Evolutionary conservation across 2,329 filamentous ascomycete species (phyloP).

Genomic region (Dactylellina haptotyla): DNA sequence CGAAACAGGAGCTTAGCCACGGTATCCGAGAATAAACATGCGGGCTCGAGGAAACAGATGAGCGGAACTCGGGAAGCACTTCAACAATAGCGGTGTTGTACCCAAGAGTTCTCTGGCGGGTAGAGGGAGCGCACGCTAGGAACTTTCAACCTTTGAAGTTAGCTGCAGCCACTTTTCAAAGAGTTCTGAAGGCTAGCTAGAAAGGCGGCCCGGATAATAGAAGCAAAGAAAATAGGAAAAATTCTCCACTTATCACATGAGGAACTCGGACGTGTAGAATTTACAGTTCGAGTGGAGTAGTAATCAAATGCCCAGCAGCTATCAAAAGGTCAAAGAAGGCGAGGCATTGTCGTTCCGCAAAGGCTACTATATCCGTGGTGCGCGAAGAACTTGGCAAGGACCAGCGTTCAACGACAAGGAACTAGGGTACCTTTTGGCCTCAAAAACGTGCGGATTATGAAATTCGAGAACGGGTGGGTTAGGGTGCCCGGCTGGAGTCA

Average conservation of each 20-base stretch:
- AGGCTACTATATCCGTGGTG: conserved; percentile 22
- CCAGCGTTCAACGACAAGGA: conserved; percentile 10
- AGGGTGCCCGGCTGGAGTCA: conserved; percentile 11
- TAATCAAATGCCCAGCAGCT: conserved; percentile 25
- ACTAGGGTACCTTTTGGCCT: conserved; percentile 8
- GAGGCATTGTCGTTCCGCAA: conserved; percentile 13
- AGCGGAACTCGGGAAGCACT: no score
- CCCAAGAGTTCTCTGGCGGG: no score
- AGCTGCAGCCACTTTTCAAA: conserved; percentile 15
- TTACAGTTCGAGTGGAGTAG: conserved; percentile 33
- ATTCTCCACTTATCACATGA: conserved; percentile 44
- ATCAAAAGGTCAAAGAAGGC: background rate
- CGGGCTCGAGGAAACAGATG: no score
- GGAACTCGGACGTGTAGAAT: conserved; percentile 39
- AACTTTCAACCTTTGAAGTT: background rate
- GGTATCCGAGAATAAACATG: no score
- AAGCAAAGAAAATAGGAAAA: conserved; percentile 7
- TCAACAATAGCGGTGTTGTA: no score
- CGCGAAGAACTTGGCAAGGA: conserved; percentile 28
- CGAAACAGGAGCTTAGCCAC: conserved; percentile 32
- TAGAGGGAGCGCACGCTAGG: no score
- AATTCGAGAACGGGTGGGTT: conserved; percentile 36
- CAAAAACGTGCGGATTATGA: conserved; percentile 46
- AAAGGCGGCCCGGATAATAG: conserved; percentile 41
- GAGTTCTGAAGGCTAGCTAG: background rate